Evolutionary conservation across 495 filamentous ascomycete species (phyloP).

Genomic region (Neurospora cerealis): DNA sequence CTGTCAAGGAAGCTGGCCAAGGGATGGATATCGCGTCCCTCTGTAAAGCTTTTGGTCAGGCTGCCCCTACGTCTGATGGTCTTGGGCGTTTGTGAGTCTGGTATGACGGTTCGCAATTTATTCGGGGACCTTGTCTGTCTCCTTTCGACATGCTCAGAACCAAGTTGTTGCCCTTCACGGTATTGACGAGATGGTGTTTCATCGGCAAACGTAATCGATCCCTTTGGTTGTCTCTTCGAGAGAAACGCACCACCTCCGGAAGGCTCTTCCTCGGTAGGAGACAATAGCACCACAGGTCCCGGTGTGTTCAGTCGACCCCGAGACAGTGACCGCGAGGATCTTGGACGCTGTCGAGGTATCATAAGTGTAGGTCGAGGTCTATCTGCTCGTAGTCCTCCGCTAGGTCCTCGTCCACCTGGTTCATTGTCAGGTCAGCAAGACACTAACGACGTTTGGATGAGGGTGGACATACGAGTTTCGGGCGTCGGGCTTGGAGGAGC

Average conservation of each 20-base stretch:
- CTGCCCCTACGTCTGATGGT: neutral
- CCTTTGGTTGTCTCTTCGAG: neutral
- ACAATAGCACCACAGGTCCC: slow-evolving; percentile 16
- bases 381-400: slow-evolving; percentile 3
- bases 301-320: neutral
- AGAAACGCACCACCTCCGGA: neutral
- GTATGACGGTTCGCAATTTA: neutral
- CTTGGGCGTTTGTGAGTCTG: neutral
- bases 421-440: neutral
- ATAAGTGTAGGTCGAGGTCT: slow-evolving; percentile 5
- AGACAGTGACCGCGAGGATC: slow-evolving; percentile 7
- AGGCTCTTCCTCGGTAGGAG: slow-evolving; percentile 25
- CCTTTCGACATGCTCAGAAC: neutral
- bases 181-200: neutral
- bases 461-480: slow-evolving; percentile 10
- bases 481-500: slow-evolving; percentile 20
- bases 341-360: slow-evolving; percentile 17
- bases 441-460: neutral
- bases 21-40: neutral
- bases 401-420: slow-evolving; percentile 5
- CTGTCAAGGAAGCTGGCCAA: neutral
- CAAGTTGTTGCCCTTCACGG: neutral
- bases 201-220: neutral
- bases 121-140: neutral
- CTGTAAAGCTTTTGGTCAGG: neutral